phyloP scores from a whole-genome alignment of 768 basidiomycete genomes.

The Suillus subaureus region DNA sequence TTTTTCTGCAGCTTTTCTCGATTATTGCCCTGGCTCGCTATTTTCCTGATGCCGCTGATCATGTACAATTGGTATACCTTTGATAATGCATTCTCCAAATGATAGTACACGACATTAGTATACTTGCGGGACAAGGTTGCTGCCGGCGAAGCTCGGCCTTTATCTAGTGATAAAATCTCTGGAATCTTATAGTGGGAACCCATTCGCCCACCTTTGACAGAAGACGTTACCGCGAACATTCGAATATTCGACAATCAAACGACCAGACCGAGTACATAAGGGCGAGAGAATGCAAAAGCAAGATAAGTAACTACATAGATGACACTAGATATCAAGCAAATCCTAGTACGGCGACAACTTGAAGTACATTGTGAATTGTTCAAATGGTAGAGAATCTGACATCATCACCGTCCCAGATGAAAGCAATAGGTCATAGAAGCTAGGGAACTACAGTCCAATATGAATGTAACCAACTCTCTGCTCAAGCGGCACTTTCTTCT shows the following conservation, averaged over 20 bases:
- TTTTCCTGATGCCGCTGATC: too few relatives aligned
- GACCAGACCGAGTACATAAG: neutral
- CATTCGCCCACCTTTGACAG: neutral
- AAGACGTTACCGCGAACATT: neutral
- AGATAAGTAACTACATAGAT: neutral
- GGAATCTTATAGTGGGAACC: too few relatives aligned
- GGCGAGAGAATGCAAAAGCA: neutral
- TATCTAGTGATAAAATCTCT: too few relatives aligned
- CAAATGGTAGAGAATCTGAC: neutral
- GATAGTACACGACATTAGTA: too few relatives aligned
- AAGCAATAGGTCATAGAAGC: neutral
- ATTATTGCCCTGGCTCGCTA: too few relatives aligned
- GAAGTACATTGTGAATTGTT: neutral
- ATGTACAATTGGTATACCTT: too few relatives aligned
- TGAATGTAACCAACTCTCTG: slow-evolving; percentile 18
- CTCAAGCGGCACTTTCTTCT: slow-evolving; percentile 9
- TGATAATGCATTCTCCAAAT: too few relatives aligned
- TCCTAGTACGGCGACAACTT: neutral
- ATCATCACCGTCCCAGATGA: neutral
- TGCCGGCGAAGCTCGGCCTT: too few relatives aligned
- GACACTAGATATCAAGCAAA: neutral
- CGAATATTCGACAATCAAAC: neutral
- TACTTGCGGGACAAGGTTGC: too few relatives aligned
- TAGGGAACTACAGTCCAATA: slow-evolving; percentile 7
- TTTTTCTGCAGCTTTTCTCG: too few relatives aligned